Evolutionary conservation across 352 stramenopile genomes (phyloP).

Genomic region (Phytophthora palmivora): DNA sequence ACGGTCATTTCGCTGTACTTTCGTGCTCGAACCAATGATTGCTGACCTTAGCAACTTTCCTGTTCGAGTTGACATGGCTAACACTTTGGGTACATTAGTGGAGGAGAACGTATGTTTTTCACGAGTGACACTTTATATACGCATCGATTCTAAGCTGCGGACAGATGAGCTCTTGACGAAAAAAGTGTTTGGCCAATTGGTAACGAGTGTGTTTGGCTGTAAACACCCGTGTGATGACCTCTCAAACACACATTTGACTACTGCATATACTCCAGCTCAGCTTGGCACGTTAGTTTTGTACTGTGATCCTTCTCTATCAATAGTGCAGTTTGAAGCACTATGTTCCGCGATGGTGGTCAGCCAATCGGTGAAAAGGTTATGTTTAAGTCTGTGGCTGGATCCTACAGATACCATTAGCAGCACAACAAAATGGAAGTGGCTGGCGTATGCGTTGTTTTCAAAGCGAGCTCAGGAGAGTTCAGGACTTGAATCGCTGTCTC

Average conservation of each 20-base stretch:
- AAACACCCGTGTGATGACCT: not conserved
- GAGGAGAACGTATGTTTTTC: conserved; percentile 11
- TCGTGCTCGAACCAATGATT: conserved; percentile 22
- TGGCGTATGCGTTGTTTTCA: conserved; percentile 21
- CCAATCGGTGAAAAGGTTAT: conserved; percentile 2
- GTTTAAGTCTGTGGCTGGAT: not conserved
- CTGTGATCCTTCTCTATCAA: conserved; percentile 1
- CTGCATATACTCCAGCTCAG: not conserved
- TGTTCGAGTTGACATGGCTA: not conserved
- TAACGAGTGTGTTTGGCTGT: conserved; percentile 1
- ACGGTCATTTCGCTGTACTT: not conserved
- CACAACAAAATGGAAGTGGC: conserved; percentile 10
- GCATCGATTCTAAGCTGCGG: not conserved
- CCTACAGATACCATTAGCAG: not conserved
- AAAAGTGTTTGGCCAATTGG: conserved; percentile 2
- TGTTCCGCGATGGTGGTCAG: not conserved
- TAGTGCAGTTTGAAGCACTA: conserved; percentile 1
- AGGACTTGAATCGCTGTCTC: not conserved
- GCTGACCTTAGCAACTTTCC: conserved; percentile 3
- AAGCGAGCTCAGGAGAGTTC: conserved; percentile 5
- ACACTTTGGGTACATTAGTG: not conserved
- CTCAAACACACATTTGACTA: not conserved
- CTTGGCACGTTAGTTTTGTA: conserved; percentile 1
- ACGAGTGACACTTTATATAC: not conserved
- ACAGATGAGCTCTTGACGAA: not conserved